Evolutionary conservation across 768 basidiomycete species (phyloP).

Genomic region (Ramaria rubella): DNA sequence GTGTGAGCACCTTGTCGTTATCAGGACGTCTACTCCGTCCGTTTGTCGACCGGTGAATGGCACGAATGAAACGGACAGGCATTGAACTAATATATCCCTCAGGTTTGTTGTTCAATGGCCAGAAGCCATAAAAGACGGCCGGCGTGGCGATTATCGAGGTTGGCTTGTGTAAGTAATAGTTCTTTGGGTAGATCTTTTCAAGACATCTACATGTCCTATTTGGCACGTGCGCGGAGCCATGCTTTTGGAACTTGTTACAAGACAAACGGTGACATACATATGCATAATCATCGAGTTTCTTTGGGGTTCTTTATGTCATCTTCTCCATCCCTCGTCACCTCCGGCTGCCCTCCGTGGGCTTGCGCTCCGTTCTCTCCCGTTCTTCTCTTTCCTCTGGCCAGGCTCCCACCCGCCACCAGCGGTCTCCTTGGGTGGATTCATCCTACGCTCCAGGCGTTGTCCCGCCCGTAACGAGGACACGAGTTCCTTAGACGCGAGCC

Average conservation of each 20-base stretch:
- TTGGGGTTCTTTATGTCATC: constrained; percentile 41
- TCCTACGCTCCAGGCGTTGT: constrained; percentile 74
- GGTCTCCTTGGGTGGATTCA: constrained; percentile 60
- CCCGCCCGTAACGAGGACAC: constrained; percentile 73
- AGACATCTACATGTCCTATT: background rate
- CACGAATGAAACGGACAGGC: background rate
- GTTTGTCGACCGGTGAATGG: constrained; percentile 69
- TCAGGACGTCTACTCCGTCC: constrained; percentile 76
- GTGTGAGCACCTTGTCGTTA: constrained; percentile 72
- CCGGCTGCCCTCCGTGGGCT: constrained; percentile 61
- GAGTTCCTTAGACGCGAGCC: constrained; percentile 79
- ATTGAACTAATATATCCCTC: constrained; percentile 1
- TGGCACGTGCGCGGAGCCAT: background rate
- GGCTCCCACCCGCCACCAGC: constrained; percentile 87
- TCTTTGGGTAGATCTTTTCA: background rate
- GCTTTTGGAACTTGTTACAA: background rate
- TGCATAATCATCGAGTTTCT: no score
- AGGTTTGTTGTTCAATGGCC: constrained; percentile 95
- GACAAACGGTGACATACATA: background rate
- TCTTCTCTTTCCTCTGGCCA: constrained; percentile 45
- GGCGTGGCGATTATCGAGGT: constrained; percentile 47
- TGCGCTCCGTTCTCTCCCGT: constrained; percentile 63
- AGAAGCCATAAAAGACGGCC: constrained; percentile 36
- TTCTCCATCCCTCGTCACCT: constrained; percentile 48
- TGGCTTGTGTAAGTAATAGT: constrained; percentile 51